Conservation (phyloP, 495 filamentous ascomycete species). For the Jackrogersella multiformis region DNA sequence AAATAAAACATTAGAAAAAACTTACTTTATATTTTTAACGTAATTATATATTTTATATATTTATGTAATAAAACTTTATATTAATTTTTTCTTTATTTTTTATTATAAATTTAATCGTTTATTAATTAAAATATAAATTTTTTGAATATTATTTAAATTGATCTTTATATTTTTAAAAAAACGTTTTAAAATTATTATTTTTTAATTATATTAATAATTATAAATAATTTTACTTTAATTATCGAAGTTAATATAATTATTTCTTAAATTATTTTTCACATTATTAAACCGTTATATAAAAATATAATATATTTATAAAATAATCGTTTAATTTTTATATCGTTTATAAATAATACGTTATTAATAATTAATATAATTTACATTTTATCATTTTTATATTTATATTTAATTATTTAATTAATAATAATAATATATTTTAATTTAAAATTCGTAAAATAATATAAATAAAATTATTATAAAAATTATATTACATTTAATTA, state of each 20-base stretch:
- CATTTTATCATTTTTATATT: neutral
- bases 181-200: neutral
- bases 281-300: too few relatives aligned
- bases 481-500: neutral
- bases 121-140: too few relatives aligned
- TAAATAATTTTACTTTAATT: neutral
- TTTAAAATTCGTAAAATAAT: neutral
- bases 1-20: neutral
- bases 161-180: neutral
- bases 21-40: neutral
- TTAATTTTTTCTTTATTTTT: neutral
- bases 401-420: constrained; percentile 1
- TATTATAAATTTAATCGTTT: neutral
- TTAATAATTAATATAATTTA: neutral
- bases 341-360: neutral
- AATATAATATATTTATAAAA: too few relatives aligned
- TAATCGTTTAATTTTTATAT: neutral
- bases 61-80: neutral
- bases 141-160: neutral
- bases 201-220: neutral
- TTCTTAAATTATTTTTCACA: too few relatives aligned
- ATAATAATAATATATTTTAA: neutral
- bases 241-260: neutral
- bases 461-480: neutral
- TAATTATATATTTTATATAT: neutral